Conservation (phyloP, 768 basidiomycete genomes). For the Leccinum obscurum region DNA sequence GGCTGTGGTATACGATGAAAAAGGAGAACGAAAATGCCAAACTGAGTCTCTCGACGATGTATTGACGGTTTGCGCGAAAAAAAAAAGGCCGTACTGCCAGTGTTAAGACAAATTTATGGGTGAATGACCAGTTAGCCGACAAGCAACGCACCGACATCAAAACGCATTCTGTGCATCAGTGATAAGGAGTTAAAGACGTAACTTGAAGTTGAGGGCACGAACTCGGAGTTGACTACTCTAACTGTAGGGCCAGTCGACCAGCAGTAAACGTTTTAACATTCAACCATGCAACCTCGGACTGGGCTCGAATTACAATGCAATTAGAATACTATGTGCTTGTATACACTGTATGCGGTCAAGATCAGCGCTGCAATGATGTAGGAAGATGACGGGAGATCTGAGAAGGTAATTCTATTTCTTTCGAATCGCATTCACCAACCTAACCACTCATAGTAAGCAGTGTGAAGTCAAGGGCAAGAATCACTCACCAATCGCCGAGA, state of each 20-base stretch:
- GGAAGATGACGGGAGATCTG: constrained; percentile 18
- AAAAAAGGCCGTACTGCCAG: too few relatives aligned
- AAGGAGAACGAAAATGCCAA: not conserved
- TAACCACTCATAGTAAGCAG: constrained; percentile 29
- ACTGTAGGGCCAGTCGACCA: not conserved
- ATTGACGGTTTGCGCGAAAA: not conserved
- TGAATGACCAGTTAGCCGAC: not conserved
- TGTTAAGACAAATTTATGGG: not conserved
- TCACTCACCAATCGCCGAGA: constrained; percentile 79
- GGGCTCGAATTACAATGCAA: constrained; percentile 22
- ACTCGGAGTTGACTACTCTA: not conserved
- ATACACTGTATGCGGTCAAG: constrained; percentile 24
- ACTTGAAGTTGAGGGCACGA: not conserved
- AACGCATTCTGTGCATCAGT: not conserved
- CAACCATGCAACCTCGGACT: not conserved
- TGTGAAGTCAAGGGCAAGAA: not conserved
- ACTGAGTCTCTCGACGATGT: not conserved
- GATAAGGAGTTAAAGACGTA: not conserved
- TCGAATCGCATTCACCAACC: constrained; percentile 87
- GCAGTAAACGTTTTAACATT: not conserved
- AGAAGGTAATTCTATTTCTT: constrained; percentile 51
- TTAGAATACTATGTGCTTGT: constrained; percentile 23
- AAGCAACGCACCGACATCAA: not conserved
- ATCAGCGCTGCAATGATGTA: constrained; percentile 23
- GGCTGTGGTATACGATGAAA: not conserved